phyloP scores from a whole-genome alignment of 176 grass and related monocot genomes.

The Cocos nucifera region DNA sequence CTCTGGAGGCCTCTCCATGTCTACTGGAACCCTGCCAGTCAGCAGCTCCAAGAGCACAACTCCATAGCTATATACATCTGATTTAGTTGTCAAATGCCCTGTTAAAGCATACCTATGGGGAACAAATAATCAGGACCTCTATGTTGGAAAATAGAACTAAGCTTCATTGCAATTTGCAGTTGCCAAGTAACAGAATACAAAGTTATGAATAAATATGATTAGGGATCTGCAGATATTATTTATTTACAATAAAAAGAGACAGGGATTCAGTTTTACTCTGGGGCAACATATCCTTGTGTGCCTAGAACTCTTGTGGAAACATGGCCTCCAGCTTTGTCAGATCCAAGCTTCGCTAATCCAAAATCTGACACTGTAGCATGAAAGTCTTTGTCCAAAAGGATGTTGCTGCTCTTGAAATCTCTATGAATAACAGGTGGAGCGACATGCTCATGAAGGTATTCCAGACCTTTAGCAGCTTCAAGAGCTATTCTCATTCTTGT shows the following conservation, averaged over 20 bases:
- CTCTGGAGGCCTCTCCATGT: conserved; percentile 79
- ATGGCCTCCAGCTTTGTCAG: conserved; percentile 89
- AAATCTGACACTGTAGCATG: conserved; percentile 95
- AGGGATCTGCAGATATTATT: background rate
- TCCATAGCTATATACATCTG: conserved; percentile 96
- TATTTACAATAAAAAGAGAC: background rate
- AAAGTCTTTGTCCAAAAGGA: conserved; percentile 81
- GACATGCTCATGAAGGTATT: conserved; percentile 92
- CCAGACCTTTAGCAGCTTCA: conserved; percentile 93
- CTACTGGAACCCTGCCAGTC: conserved; percentile 86
- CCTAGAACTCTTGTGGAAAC: conserved; percentile 93
- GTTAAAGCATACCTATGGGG: conserved; percentile 77
- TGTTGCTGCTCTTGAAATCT: conserved; percentile 99
- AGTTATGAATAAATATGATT: too few relatives aligned
- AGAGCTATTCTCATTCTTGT: conserved; percentile 93
- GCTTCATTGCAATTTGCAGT: too few relatives aligned
- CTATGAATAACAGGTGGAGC: conserved; percentile 84
- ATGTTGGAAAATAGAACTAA: too few relatives aligned
- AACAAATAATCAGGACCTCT: conserved; percentile 11
- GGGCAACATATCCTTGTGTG: conserved; percentile 96
- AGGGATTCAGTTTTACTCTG: conserved; percentile 52
- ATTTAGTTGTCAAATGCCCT: conserved; percentile 96
- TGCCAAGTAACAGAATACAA: too few relatives aligned
- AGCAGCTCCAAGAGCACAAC: conserved; percentile 94
- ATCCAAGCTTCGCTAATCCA: conserved; percentile 91